Conservation (phyloP, 805 yeast species). For the Zygosaccharomyces gambellarensis region DNA sequence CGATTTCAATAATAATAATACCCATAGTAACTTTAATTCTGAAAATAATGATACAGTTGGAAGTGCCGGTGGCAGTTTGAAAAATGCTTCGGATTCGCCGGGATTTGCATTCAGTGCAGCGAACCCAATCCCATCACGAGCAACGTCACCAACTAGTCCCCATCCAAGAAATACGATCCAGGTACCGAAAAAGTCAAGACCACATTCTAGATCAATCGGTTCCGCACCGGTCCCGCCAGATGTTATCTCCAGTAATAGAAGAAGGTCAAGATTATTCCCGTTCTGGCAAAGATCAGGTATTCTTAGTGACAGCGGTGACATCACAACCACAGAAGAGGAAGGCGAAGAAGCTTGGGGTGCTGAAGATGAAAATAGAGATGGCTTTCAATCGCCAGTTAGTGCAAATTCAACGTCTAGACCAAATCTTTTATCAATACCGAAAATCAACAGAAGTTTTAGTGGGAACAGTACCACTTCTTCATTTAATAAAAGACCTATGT, state of each 20-base stretch:
- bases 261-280: conserved; percentile 28
- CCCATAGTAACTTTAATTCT: neutral
- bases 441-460: conserved; percentile 20
- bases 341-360: conserved; percentile 26
- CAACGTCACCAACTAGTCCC: conserved; percentile 4
- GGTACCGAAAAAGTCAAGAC: conserved; percentile 22
- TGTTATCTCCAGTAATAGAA: conserved; percentile 27
- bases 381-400: conserved; percentile 17
- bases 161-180: conserved; percentile 6
- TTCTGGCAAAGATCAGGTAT: conserved; percentile 32
- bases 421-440: conserved; percentile 16
- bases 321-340: conserved; percentile 28
- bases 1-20: neutral
- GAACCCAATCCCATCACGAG: conserved; percentile 1
- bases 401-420: conserved; percentile 15
- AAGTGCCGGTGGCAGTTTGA: neutral
- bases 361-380: conserved; percentile 22
- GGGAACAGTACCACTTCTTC: conserved; percentile 23
- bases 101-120: neutral
- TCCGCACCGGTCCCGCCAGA: conserved; percentile 32
- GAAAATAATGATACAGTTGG: neutral
- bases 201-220: conserved; percentile 33
- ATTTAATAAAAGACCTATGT: conserved; percentile 19
- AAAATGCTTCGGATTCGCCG: neutral
- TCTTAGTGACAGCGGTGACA: conserved; percentile 31